These are phyloP conservation scores for Martiniozyma asiatica DNA, from an alignment of 1,139 yeast genomes.

Conservation along the genomic window DNA sequence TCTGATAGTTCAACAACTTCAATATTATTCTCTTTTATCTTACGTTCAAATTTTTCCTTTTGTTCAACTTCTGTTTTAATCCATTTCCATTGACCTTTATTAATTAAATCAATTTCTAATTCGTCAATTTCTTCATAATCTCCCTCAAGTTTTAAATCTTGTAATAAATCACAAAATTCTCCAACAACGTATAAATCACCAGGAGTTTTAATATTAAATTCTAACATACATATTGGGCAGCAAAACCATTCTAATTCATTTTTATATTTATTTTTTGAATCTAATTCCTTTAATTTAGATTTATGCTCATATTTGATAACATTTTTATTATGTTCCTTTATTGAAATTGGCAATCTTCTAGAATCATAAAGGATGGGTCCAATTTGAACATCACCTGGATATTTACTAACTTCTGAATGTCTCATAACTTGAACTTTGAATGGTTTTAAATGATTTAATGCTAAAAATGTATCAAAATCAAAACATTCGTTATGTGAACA, in stretches of 20 bases:
- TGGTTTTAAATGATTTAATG: conserved; percentile 18
- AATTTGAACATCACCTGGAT: conserved; percentile 12
- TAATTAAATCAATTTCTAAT: conserved; percentile 15
- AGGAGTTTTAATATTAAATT: conserved; percentile 18
- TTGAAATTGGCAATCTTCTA: conserved; percentile 13
- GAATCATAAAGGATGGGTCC: conserved; percentile 17
- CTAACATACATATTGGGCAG: conserved; percentile 23
- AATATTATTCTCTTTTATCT: conserved; percentile 1
- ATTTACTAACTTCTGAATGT: conserved; percentile 7
- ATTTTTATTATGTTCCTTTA: conserved; percentile 12
- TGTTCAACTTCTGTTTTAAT: conserved; percentile 12
- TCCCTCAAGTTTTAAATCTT: conserved; percentile 9
- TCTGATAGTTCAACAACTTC: conserved; percentile 11
- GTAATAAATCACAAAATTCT: conserved; percentile 18
- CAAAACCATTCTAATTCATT: conserved; percentile 19
- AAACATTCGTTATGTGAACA: conserved; percentile 24
- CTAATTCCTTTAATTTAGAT: conserved; percentile 9
- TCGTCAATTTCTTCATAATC: conserved; percentile 8
- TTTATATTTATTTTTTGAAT: conserved; percentile 10
- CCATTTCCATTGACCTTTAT: conserved; percentile 19
- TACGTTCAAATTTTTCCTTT: conserved; percentile 1
- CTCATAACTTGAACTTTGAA: conserved; percentile 16
- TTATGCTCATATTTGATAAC: conserved; percentile 16
- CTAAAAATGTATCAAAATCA: conserved; percentile 19
- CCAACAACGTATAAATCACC: conserved; percentile 22